Evolutionary conservation across 2,329 filamentous ascomycete species (phyloP).

Genomic region (Colletotrichum plurivorum): DNA sequence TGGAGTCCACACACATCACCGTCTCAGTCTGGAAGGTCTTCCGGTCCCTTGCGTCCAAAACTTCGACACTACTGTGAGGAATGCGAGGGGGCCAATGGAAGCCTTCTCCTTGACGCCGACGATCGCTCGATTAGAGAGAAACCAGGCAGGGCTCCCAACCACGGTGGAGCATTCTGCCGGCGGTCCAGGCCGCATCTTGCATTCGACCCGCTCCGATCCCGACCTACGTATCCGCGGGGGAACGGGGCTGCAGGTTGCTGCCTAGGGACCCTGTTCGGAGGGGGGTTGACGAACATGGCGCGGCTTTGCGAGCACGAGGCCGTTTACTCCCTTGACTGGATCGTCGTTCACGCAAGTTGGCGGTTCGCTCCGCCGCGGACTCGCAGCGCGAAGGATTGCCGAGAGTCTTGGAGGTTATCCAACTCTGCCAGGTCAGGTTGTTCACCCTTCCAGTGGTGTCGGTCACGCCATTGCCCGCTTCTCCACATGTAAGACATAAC

Average conservation of each 20-base stretch:
- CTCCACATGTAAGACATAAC: not conserved
- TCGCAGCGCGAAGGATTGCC: not conserved
- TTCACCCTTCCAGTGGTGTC: not conserved
- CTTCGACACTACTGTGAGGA: not conserved
- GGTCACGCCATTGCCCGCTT: not conserved
- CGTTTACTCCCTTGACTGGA: not conserved
- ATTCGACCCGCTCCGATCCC: not conserved
- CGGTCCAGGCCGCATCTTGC: slow-evolving; percentile 4
- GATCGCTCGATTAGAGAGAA: not conserved
- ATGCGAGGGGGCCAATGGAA: slow-evolving; percentile 19
- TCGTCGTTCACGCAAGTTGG: not conserved
- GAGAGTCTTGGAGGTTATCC: not conserved
- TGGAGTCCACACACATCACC: too few species aligned
- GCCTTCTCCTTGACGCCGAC: not conserved
- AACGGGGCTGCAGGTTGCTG: too few species aligned
- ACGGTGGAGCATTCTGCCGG: not conserved
- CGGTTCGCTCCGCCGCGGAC: not conserved
- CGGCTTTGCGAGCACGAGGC: not conserved
- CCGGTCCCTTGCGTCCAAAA: slow-evolving; percentile 10
- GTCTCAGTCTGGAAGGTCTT: not conserved
- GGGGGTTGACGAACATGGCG: not conserved
- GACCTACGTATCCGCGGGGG: not conserved
- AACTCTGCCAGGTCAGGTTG: not conserved
- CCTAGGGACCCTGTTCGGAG: not conserved
- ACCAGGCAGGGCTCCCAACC: slow-evolving; percentile 7